These are phyloP conservation scores for Psilocybe mexicana DNA, from an alignment of 1,284 basidiomycete genomes.

Conservation along the genomic window DNA sequence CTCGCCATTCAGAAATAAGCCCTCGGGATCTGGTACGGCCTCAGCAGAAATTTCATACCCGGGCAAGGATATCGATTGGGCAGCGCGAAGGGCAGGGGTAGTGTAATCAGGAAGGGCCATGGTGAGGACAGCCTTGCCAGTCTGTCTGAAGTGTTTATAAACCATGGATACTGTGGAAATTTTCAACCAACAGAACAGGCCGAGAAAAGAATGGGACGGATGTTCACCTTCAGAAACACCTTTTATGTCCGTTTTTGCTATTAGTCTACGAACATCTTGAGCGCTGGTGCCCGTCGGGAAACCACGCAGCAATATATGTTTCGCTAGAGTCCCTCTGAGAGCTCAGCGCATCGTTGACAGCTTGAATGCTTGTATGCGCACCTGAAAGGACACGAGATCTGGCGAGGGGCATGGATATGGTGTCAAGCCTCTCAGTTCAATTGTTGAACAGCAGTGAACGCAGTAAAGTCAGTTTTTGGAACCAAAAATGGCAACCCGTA, in stretches of 20 bases:
- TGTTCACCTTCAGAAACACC: conserved; percentile 55
- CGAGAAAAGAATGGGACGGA: conserved; percentile 9
- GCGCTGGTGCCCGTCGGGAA: conserved; percentile 55
- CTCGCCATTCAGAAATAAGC: not conserved
- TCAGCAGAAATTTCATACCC: conserved; percentile 31
- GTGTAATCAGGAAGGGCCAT: conserved; percentile 48
- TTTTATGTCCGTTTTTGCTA: conserved; percentile 46
- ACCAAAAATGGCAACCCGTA: not conserved
- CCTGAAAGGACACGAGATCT: not conserved
- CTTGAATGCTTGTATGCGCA: not conserved
- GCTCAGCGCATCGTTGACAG: not conserved
- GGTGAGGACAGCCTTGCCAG: conserved; percentile 55
- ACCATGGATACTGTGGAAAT: conserved; percentile 51
- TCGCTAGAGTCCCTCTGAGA: conserved; percentile 9
- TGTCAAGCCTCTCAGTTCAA: not conserved
- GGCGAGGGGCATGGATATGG: not conserved
- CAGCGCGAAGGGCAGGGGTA: conserved; percentile 39
- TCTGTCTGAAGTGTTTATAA: conserved; percentile 59
- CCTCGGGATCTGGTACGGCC: conserved; percentile 8
- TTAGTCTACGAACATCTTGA: conserved; percentile 54
- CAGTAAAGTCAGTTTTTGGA: not conserved
- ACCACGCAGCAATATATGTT: conserved; percentile 46
- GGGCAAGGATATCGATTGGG: conserved; percentile 45
- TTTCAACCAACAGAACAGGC: not conserved
- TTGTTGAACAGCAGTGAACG: not conserved